These are phyloP conservation scores for Purpureocillium takamizusanense DNA, from an alignment of 2,329 filamentous ascomycete genomes.

Conservation along the genomic window DNA sequence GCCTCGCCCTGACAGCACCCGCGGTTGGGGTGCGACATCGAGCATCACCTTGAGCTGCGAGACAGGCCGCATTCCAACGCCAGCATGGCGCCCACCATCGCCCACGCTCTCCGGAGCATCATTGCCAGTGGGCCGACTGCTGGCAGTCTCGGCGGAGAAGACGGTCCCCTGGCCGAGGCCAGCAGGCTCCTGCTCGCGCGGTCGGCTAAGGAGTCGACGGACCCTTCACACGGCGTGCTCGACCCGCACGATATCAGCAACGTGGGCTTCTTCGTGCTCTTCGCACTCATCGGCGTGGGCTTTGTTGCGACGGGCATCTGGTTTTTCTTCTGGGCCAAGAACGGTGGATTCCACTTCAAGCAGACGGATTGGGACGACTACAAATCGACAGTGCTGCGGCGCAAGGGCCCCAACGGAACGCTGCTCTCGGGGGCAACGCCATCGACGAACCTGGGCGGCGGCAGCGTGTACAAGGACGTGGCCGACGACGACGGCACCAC, in stretches of 20 bases:
- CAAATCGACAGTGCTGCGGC: constrained; percentile 85
- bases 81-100: constrained; percentile 32
- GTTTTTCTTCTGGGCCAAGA: constrained; percentile 99
- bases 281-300: constrained; percentile 70
- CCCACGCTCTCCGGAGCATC: constrained; percentile 19
- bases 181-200: constrained; percentile 30
- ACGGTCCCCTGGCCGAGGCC: constrained; percentile 32
- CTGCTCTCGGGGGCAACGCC: constrained; percentile 75
- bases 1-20: constrained; percentile 6
- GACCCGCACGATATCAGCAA: constrained; percentile 51
- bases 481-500: constrained; percentile 40
- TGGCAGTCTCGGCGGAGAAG: constrained; percentile 17
- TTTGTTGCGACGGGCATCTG: constrained; percentile 74
- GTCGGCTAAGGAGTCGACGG: constrained; percentile 15
- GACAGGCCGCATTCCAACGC: constrained; percentile 12
- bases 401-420: constrained; percentile 82
- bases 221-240: constrained; percentile 40
- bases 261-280: constrained; percentile 71
- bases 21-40: no score
- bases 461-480: constrained; percentile 72
- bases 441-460: constrained; percentile 77
- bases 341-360: constrained; percentile 84
- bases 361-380: constrained; percentile 96
- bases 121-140: constrained; percentile 13
- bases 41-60: not conserved